Evolutionary conservation across 1,284 basidiomycete species (phyloP).

Genomic region (Prillingera fragicola): DNA sequence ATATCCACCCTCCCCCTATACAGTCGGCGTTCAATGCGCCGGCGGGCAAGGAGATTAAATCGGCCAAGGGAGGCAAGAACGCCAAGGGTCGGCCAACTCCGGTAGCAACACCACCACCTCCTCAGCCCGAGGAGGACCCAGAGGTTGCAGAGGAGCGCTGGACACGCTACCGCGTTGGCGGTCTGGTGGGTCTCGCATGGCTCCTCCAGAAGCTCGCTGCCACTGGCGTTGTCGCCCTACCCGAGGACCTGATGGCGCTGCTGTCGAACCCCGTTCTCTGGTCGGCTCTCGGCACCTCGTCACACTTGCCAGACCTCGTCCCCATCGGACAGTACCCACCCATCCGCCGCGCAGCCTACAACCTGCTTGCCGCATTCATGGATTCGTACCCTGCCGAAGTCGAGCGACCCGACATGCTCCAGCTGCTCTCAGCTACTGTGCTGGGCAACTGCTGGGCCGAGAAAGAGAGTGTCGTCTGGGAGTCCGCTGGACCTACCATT

Average conservation of each 20-base stretch:
- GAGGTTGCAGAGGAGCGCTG: conserved; percentile 57
- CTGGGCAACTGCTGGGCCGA: conserved; percentile 74
- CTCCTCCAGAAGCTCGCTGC: conserved; percentile 29
- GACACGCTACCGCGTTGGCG: conserved; percentile 65
- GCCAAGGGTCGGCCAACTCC: conserved; percentile 13
- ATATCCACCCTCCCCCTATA: conserved; percentile 60
- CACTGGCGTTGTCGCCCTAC: conserved; percentile 16
- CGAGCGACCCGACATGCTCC: conserved; percentile 24
- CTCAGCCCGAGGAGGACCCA: conserved; percentile 27
- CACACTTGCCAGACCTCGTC: conserved; percentile 6
- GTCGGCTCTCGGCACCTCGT: conserved; percentile 24
- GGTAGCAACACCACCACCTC: conserved; percentile 8
- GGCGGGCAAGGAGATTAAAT: conserved; percentile 6
- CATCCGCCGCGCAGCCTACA: conserved; percentile 40
- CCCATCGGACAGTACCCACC: conserved; percentile 31
- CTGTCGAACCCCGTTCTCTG: conserved; percentile 36
- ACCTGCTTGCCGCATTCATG: conserved; percentile 28
- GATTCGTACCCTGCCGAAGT: conserved; percentile 28
- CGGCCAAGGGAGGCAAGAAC: conserved; percentile 3
- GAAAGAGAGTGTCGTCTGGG: conserved; percentile 61
- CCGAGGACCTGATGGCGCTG: conserved; percentile 25
- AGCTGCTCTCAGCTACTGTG: conserved; percentile 56
- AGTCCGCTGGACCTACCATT: conserved; percentile 63
- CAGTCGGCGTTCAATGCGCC: conserved; percentile 19
- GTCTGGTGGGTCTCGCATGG: conserved; percentile 64